Evolutionary conservation across 192 early-diverging fungal genomes (phyloP).

Genomic region (Mortierella claussenii): DNA sequence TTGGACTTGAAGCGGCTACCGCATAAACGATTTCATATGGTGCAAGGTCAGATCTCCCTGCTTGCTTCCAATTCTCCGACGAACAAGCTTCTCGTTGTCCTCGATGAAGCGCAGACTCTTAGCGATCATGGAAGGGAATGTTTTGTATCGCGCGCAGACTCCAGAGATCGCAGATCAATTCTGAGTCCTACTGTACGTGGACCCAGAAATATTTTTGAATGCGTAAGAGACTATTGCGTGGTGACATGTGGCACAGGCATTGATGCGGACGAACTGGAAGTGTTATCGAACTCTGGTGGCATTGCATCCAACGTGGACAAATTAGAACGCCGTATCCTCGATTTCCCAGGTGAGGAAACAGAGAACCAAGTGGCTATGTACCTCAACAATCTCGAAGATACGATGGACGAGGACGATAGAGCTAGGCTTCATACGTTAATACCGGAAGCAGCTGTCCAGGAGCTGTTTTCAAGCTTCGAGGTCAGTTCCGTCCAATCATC

Average conservation of each 20-base stretch:
- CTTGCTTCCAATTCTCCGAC: slow-evolving; percentile 15
- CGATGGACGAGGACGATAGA: slow-evolving; percentile 33
- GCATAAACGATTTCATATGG: slow-evolving; percentile 29
- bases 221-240: slow-evolving; percentile 16
- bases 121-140: slow-evolving; percentile 30
- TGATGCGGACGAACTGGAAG: slow-evolving; percentile 27
- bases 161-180: slow-evolving; percentile 23
- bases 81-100: slow-evolving; percentile 34
- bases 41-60: slow-evolving; percentile 26
- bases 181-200: slow-evolving; percentile 40
- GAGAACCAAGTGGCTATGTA: slow-evolving; percentile 33
- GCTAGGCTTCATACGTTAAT: slow-evolving; percentile 25
- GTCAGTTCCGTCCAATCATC: slow-evolving; percentile 33
- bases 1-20: slow-evolving; percentile 19
- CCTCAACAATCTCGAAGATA: slow-evolving; percentile 39
- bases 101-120: slow-evolving; percentile 41
- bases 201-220: slow-evolving; percentile 26
- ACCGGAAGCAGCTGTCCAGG: slow-evolving; percentile 36
- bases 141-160: slow-evolving; percentile 30
- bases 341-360: slow-evolving; percentile 48
- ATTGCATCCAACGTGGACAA: slow-evolving; percentile 27
- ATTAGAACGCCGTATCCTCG: slow-evolving; percentile 31
- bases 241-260: slow-evolving; percentile 44
- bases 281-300: slow-evolving; percentile 29
- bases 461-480: slow-evolving; percentile 47